These are phyloP conservation scores for Exutisphaerella laricina DNA, from an alignment of 2,329 filamentous ascomycete species.

Conservation along the genomic window DNA sequence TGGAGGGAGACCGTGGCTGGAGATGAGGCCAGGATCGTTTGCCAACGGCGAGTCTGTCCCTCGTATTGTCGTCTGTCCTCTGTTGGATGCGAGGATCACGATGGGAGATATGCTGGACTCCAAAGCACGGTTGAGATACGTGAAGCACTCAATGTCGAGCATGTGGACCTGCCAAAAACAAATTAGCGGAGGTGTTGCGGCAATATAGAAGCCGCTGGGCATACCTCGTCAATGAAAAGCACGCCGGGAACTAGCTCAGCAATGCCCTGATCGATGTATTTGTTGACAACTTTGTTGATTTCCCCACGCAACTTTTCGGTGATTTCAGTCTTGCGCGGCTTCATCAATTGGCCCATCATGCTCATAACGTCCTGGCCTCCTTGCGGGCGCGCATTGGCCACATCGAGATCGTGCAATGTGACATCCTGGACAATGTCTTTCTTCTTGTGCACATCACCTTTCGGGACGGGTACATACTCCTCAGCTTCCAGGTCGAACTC, in stretches of 20 bases:
- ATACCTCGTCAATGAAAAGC: conserved; percentile 95
- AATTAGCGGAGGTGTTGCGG: too few species aligned
- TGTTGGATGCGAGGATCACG: conserved; percentile 94
- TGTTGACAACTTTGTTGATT: conserved; percentile 99
- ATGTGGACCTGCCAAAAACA: conserved; percentile 78
- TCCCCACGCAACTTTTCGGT: conserved; percentile 93
- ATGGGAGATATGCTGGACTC: conserved; percentile 94
- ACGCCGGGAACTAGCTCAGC: conserved; percentile 97
- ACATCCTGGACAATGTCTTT: conserved; percentile 99
- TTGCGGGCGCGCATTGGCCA: conserved; percentile 91
- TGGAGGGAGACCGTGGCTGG: conserved; percentile 87
- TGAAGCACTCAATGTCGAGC: conserved; percentile 99
- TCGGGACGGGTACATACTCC: conserved; percentile 97
- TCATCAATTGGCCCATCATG: conserved; percentile 99
- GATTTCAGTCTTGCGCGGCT: conserved; percentile 99
- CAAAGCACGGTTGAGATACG: conserved; percentile 95
- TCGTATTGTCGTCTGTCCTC: conserved; percentile 86
- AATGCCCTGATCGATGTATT: conserved; percentile 97
- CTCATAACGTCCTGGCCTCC: conserved; percentile 99
- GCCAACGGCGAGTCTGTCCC: conserved; percentile 51
- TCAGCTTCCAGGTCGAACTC: conserved; percentile 98
- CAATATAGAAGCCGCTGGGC: conserved; percentile 18
- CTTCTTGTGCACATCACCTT: conserved; percentile 99
- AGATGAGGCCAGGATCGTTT: conserved; percentile 62
- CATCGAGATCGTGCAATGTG: conserved; percentile 91